These are phyloP conservation scores for Fusarium heterosporum DNA, from an alignment of 2,329 filamentous ascomycete genomes.

Conservation along the genomic window DNA sequence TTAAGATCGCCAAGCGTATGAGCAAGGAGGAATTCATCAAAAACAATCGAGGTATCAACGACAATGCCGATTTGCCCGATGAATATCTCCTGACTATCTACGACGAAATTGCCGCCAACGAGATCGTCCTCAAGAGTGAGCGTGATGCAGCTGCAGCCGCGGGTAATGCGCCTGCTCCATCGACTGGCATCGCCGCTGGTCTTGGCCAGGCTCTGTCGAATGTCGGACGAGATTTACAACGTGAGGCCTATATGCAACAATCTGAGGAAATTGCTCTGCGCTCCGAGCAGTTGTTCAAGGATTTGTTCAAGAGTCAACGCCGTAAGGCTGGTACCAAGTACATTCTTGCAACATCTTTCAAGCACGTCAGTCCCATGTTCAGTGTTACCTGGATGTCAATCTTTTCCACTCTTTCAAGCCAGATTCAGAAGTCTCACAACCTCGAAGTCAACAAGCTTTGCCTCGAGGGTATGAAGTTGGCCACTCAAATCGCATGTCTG, in stretches of 20 bases:
- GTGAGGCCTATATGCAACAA: slow-evolving; percentile 93
- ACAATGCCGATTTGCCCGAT: slow-evolving; percentile 90
- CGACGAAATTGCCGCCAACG: slow-evolving; percentile 90
- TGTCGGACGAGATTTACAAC: slow-evolving; percentile 88
- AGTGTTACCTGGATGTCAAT: slow-evolving; percentile 99
- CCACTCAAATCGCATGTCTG: slow-evolving; percentile 90
- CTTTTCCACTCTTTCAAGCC: slow-evolving; percentile 91
- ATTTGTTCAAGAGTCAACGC: slow-evolving; percentile 88
- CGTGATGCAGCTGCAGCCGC: slow-evolving; percentile 87
- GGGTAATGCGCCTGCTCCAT: slow-evolving; percentile 69
- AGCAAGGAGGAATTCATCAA: slow-evolving; percentile 98
- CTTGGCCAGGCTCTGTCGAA: slow-evolving; percentile 92
- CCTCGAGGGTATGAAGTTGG: slow-evolving; percentile 94
- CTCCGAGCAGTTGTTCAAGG: slow-evolving; percentile 89
- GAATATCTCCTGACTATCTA: slow-evolving; percentile 92
- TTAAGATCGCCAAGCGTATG: slow-evolving; percentile 87
- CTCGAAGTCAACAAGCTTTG: slow-evolving; percentile 91
- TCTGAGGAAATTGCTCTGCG: slow-evolving; percentile 88
- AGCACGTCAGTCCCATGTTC: slow-evolving; percentile 98
- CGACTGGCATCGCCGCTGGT: slow-evolving; percentile 80
- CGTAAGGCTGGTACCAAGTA: slow-evolving; percentile 79
- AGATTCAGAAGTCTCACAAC: slow-evolving; percentile 93
- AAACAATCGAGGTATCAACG: slow-evolving; percentile 98
- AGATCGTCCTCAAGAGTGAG: slow-evolving; percentile 95
- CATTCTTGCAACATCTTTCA: slow-evolving; percentile 92